Evolutionary conservation across 306 rosid genomes (phyloP).

Genomic region (Boehmeria nivea): DNA sequence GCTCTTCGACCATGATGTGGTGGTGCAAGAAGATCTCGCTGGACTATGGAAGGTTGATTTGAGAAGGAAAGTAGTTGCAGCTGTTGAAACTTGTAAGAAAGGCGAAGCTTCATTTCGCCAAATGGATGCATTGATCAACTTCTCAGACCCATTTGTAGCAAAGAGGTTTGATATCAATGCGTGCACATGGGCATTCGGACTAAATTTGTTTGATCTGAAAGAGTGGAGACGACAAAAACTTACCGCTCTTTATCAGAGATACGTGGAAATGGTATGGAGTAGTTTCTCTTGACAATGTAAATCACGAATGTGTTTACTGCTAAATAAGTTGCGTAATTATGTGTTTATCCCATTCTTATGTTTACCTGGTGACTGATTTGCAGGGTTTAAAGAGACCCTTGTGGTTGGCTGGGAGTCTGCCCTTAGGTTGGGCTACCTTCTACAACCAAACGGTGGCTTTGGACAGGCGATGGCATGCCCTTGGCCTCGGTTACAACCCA

Average conservation of each 20-base stretch:
- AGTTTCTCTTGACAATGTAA: too few relatives aligned
- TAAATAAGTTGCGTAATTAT: too few relatives aligned
- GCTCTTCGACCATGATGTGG: slow-evolving; percentile 92
- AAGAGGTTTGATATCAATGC: slow-evolving; percentile 60
- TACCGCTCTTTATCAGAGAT: slow-evolving; percentile 56
- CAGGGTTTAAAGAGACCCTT: slow-evolving; percentile 73
- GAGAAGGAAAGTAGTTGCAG: slow-evolving; percentile 75
- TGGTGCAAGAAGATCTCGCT: slow-evolving; percentile 75
- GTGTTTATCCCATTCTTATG: too few relatives aligned
- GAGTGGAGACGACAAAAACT: slow-evolving; percentile 74
- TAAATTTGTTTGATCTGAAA: slow-evolving; percentile 78
- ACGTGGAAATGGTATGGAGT: slow-evolving; percentile 56
- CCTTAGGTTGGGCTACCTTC: slow-evolving; percentile 90
- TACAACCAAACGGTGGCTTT: slow-evolving; percentile 53
- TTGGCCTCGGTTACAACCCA: slow-evolving; percentile 74
- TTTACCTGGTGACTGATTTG: slow-evolving; percentile 20
- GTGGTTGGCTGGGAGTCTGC: slow-evolving; percentile 69
- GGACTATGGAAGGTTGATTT: slow-evolving; percentile 58
- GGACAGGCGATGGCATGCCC: slow-evolving; percentile 79
- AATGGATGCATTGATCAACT: slow-evolving; percentile 69
- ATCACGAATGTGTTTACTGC: too few relatives aligned
- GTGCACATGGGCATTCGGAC: slow-evolving; percentile 98
- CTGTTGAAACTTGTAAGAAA: slow-evolving; percentile 68
- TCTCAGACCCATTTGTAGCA: slow-evolving; percentile 73
- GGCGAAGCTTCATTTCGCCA: slow-evolving; percentile 49